Conservation (phyloP, 2,329 filamentous ascomycete genomes). For the Acrocalymma vagum region DNA sequence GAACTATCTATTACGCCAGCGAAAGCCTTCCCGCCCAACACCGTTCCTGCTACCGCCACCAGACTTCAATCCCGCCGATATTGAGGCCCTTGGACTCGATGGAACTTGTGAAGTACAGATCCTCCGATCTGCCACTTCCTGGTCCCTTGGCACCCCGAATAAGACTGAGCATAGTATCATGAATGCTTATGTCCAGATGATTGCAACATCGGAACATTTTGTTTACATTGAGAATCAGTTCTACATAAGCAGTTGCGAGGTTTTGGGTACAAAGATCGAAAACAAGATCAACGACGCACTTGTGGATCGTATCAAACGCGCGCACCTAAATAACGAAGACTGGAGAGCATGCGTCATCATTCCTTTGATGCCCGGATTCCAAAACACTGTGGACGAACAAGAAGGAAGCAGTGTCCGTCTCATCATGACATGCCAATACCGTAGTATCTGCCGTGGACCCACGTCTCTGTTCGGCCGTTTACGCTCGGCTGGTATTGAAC, state of each 20-base stretch:
- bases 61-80: conserved; percentile 85
- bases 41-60: conserved; percentile 93
- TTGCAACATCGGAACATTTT: conserved; percentile 94
- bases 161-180: conserved; percentile 94
- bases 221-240: conserved; percentile 99
- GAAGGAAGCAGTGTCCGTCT: conserved; percentile 93
- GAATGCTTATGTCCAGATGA: conserved; percentile 93
- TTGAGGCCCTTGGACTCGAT: conserved; percentile 86
- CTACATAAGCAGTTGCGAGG: conserved; percentile 92
- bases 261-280: conserved; percentile 84
- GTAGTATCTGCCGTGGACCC: conserved; percentile 93
- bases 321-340: conserved; percentile 81
- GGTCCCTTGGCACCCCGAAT: conserved; percentile 87
- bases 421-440: conserved; percentile 97
- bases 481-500: conserved; percentile 81
- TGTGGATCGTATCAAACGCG: conserved; percentile 88
- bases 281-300: conserved; percentile 95
- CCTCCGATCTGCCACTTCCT: conserved; percentile 85
- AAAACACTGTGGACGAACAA: conserved; percentile 93
- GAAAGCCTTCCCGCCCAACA: conserved; percentile 91
- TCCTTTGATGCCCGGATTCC: conserved; percentile 97
- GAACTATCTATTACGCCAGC: conserved; percentile 94
- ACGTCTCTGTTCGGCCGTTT: conserved; percentile 90
- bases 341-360: conserved; percentile 93
- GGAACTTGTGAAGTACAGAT: conserved; percentile 98